These are phyloP conservation scores for Paramecium tetraurelia DNA, from an alignment of 73 alveolate species.

Conservation along the genomic window DNA sequence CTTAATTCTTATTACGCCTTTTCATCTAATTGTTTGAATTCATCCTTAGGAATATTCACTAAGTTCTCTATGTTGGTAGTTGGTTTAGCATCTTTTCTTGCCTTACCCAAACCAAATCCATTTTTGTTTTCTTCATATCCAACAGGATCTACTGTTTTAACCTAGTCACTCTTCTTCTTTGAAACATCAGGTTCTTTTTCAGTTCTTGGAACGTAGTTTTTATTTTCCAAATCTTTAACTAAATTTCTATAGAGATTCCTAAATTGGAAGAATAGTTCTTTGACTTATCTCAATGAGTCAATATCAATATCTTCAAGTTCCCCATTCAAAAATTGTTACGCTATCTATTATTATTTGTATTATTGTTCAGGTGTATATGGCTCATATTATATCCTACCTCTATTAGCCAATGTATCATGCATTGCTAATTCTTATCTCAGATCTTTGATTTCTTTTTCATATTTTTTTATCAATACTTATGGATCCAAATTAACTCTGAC, in stretches of 20 bases:
- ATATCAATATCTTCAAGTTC: slow-evolving; percentile 89
- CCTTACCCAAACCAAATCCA: slow-evolving; percentile 85
- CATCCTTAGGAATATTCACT: slow-evolving; percentile 62
- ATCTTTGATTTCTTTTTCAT: slow-evolving; percentile 95
- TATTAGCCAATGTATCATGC: slow-evolving; percentile 98
- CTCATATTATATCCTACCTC: slow-evolving; percentile 97
- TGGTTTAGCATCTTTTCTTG: slow-evolving; percentile 82
- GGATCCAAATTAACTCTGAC: slow-evolving; percentile 95
- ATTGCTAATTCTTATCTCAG: slow-evolving; percentile 98
- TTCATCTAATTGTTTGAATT: slow-evolving; percentile 53
- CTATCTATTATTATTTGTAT: slow-evolving; percentile 70
- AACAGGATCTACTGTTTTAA: slow-evolving; percentile 72
- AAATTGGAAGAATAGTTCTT: slow-evolving; percentile 92
- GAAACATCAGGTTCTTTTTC: slow-evolving; percentile 62
- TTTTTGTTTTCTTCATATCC: slow-evolving; percentile 75
- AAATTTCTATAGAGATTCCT: slow-evolving; percentile 85
- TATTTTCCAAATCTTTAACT: slow-evolving; percentile 70
- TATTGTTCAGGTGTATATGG: slow-evolving; percentile 94
- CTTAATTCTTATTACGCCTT: slow-evolving; percentile 58
- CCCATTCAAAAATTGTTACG: slow-evolving; percentile 83
- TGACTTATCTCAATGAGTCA: slow-evolving; percentile 88
- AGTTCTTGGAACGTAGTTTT: slow-evolving; percentile 61
- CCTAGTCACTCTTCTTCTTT: slow-evolving; percentile 64
- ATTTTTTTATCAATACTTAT: slow-evolving; percentile 87
- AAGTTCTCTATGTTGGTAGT: slow-evolving; percentile 69